Base-by-base conservation (phyloP, 2,329 filamentous ascomycete genomes). In the Aureobasidium uvarum region DNA sequence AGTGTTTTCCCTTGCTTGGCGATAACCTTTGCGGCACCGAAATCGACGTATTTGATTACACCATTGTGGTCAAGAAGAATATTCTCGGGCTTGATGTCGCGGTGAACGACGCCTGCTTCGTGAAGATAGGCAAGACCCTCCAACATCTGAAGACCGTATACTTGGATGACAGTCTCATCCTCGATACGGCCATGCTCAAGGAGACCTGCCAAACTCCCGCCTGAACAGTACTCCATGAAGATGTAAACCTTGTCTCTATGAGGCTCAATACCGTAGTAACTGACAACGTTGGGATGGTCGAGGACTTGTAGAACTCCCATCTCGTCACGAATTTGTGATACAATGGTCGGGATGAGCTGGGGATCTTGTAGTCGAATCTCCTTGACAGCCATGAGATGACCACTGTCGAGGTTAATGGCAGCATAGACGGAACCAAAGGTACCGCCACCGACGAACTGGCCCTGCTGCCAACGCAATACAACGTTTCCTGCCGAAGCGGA, bases 191-290 rank as follows among this genome's bases (percentile, higher is more conserved):
- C 95, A 74, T 99, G 94, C 76, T 99, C 95, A 48, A 99, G 82
- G 62, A 99, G 81, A 59, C 86, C 90, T 48, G 95, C 93, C 56
- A 99, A 83, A 18, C 94, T 98, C 23, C 95, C 95, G 60, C 95
- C 94, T 5, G 92, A 96, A 77, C 95, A 99, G 78, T 96, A 98
- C 77, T 99, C 95, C 95, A 99, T 99, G 76, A 99, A 99, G 70
- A 99, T 97, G 78, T 98, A 99, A n/a, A 99, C 95, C 74, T 96
- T 95, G 81, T 99, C 95, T 68, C 95, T 87, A 78, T 99, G 95
- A 2, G 97, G 95, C 77, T 99, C 95, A 73, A 99, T 98, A 66
- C 95, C 95, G 74, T 95, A 95, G 78, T 99, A 99, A 11, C 92
- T 94, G 25, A 99, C 96, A 67, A 99, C 91, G 74, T 99, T 99